These are phyloP conservation scores for Malassezia sp. DNA, from an alignment of 1,284 basidiomycete genomes.

Conservation along the genomic window DNA sequence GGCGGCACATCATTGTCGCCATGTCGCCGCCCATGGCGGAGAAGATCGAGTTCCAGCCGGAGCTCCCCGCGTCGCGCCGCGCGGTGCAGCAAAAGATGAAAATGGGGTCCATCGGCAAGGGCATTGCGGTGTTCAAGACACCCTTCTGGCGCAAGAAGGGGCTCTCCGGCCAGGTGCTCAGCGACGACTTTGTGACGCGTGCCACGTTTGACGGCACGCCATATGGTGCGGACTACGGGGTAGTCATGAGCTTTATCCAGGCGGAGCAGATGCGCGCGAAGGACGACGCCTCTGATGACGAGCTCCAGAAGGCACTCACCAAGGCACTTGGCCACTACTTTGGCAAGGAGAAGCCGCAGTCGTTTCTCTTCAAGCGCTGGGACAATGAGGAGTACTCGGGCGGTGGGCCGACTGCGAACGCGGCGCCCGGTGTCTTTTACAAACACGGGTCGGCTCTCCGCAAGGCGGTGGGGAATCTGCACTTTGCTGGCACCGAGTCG, in stretches of 20 bases:
- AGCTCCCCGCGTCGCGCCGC: neutral
- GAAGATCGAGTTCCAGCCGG: neutral
- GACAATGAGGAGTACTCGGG: constrained; percentile 10
- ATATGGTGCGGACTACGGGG: neutral
- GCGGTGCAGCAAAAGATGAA: neutral
- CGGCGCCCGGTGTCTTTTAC: neutral
- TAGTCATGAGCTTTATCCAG: constrained; percentile 3
- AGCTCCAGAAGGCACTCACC: neutral
- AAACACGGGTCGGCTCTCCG: neutral
- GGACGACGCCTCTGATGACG: neutral
- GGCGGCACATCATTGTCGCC: constrained; percentile 1
- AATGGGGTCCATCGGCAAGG: constrained; percentile 8
- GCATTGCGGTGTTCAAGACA: neutral
- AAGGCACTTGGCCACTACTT: constrained; percentile 5
- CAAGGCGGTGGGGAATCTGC: constrained; percentile 1
- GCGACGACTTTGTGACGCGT: neutral
- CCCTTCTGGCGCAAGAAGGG: constrained; percentile 8
- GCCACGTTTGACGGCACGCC: constrained; percentile 3
- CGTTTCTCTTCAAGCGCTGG: constrained; percentile 6
- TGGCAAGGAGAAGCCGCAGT: constrained; percentile 1
- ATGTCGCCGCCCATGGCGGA: constrained; percentile 12
- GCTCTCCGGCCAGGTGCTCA: neutral
- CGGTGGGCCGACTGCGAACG: constrained; percentile 2
- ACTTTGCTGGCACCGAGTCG: constrained; percentile 13
- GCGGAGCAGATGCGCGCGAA: constrained; percentile 2